Evolutionary conservation across 139 green algal genomes (phyloP).

Genomic region (Chlamydomonas sp.): DNA sequence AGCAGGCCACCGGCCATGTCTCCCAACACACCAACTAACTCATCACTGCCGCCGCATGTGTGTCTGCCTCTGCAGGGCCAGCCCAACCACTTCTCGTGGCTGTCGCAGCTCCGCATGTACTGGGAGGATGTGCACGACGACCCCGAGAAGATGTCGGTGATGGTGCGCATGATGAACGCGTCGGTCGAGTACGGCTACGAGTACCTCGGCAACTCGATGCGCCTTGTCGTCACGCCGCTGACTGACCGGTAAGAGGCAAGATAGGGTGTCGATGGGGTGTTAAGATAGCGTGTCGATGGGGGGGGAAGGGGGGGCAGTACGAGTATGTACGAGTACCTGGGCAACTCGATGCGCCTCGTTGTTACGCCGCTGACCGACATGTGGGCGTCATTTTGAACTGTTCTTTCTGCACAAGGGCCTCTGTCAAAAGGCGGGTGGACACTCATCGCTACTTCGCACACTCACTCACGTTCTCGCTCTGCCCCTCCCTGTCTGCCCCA

Average conservation of each 20-base stretch:
- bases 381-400: too few species aligned
- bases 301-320: not conserved
- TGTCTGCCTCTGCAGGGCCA: too few species aligned
- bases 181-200: conserved; percentile 67
- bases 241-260: conserved; percentile 41
- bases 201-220: conserved; percentile 51
- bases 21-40: too few species aligned
- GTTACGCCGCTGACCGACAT: conserved; percentile 41
- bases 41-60: too few species aligned
- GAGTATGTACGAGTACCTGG: conserved; percentile 31
- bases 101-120: conserved; percentile 69
- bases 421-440: too few species aligned
- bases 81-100: conserved; percentile 59
- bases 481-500: too few species aligned
- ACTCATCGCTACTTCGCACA: too few species aligned
- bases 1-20: too few species aligned
- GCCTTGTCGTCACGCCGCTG: conserved; percentile 55
- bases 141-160: conserved; percentile 38
- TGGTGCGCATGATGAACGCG: conserved; percentile 70
- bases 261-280: not conserved
- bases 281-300: not conserved
- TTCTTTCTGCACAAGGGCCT: too few species aligned
- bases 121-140: conserved; percentile 51
- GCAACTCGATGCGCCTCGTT: conserved; percentile 36
- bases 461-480: too few species aligned